Conservation (phyloP, 805 yeast species). For the Teunomyces kruisii region DNA sequence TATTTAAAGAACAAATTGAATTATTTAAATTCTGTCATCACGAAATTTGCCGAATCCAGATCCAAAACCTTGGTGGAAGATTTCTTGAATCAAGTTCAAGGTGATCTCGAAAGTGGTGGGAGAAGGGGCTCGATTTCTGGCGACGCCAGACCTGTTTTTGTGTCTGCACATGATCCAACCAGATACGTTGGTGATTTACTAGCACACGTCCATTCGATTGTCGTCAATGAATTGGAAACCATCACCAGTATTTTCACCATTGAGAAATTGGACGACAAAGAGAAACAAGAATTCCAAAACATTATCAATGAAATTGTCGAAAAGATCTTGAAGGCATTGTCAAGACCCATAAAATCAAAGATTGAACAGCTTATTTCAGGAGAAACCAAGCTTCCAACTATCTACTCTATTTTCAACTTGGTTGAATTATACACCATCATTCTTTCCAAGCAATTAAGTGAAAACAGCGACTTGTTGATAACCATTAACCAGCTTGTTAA, state of each 20-base stretch:
- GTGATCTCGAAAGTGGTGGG: constrained; percentile 9
- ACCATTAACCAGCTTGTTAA: constrained; percentile 24
- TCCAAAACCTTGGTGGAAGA: constrained; percentile 65
- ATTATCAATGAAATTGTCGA: constrained; percentile 41
- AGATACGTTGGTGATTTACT: constrained; percentile 83
- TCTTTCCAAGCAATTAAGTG: constrained; percentile 49
- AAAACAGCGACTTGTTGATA: constrained; percentile 18
- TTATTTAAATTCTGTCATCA: constrained; percentile 58
- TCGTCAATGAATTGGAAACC: constrained; percentile 84
- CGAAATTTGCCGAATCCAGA: constrained; percentile 66
- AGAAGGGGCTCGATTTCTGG: constrained; percentile 1
- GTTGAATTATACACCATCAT: constrained; percentile 69
- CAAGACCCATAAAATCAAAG: constrained; percentile 60
- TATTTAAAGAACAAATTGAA: constrained; percentile 40
- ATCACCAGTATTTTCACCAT: constrained; percentile 56
- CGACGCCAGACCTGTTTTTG: constrained; percentile 49
- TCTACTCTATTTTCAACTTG: constrained; percentile 61
- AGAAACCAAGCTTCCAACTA: constrained; percentile 55
- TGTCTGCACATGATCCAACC: constrained; percentile 75
- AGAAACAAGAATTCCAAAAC: constrained; percentile 28
- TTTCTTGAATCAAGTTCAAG: constrained; percentile 55
- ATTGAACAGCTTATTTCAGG: constrained; percentile 68
- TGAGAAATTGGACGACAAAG: constrained; percentile 19
- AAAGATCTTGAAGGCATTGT: constrained; percentile 51
- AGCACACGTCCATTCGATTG: constrained; percentile 82